Evolutionary conservation across 345 rosid genomes (phyloP), one percentile per base, ranked within the genome.

Genomic region (Hibiscus trionum): DNA sequence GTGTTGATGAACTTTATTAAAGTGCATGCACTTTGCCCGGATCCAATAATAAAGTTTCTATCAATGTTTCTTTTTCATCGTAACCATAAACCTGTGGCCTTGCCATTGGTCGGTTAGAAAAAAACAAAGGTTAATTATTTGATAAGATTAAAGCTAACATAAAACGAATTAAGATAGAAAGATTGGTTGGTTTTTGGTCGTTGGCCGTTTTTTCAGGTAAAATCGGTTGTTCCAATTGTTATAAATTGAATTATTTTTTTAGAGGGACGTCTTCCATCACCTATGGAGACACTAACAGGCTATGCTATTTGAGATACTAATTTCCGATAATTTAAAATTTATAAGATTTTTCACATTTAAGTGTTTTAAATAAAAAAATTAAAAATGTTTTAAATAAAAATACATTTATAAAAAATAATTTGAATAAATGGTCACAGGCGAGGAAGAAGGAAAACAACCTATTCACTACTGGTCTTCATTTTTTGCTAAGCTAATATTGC

Each of bases 201-300:
- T 79, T 75, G 81, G 76, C 79, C 77, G 86, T 79, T 83, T 79
- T 79, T 81, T 75, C 78, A 2, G 86, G 86, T 81, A 77, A 70
- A 69, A 75, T 77, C 76, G 75, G 82, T 83, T 66, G 73, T 71
- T 55, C 61, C 72, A 68, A 31, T 12, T 7, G 21, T 56, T 53
- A 2, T 1, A 21, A 24, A 50, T 44, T 24, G 67, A 61, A n/a
- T n/a, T n/a, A n/a, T n/a, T 59, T 17, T 29, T 24, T 47, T 10
- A 16, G 33, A 19, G n/a, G n/a, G 19, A 56, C n/a, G 17, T 9
- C 3, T 69, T 9, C 71, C 0, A 37, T 63, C 8, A 57, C 75
- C 42, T 2, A 11, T 11, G 14, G 56, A 26, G 4, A 29, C 31
- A 29, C 31, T 29, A 29, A 29, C 31, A 24, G 17, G n/a, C 55